phyloP scores from a whole-genome alignment of 2,329 filamentous ascomycete genomes.

The Fusarium sublunatum region DNA sequence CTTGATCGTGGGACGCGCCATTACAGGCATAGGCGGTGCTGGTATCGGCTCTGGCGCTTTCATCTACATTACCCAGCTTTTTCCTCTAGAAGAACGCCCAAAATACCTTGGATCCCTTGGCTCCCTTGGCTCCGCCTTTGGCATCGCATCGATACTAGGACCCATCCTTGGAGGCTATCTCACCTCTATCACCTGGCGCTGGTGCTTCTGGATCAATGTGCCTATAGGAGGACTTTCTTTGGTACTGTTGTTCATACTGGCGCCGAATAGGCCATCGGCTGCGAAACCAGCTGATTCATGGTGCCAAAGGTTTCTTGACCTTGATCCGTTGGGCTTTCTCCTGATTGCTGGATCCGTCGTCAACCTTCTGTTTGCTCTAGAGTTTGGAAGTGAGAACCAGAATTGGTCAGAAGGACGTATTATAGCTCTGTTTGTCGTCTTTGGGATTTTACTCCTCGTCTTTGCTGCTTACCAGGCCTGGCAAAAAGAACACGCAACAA shows the following conservation, averaged over 20 bases:
- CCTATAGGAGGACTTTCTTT: conserved; percentile 22
- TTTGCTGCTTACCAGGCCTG: conserved; percentile 21
- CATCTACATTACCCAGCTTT: conserved; percentile 15
- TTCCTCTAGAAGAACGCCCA: conserved; percentile 17
- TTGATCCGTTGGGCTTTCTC: conserved; percentile 15
- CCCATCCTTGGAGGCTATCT: conserved; percentile 28
- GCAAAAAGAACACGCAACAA: conserved; percentile 14
- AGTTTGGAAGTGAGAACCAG: conserved; percentile 14
- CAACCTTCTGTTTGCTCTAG: conserved; percentile 19
- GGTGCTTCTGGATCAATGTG: conserved; percentile 36
- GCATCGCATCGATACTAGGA: conserved; percentile 12
- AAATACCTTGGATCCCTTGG: conserved; percentile 14
- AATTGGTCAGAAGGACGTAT: conserved; percentile 2
- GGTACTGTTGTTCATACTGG: conserved; percentile 1
- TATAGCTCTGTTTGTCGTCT: conserved; percentile 18
- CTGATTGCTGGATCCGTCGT: conserved; percentile 21
- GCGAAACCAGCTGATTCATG: conserved; percentile 3
- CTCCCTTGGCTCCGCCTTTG: background rate
- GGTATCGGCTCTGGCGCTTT: conserved; percentile 23
- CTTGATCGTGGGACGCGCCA: conserved; percentile 17
- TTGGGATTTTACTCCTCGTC: background rate
- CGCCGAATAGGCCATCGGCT: conserved; percentile 10
- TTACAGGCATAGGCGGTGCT: conserved; percentile 24
- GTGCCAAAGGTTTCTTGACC: conserved; percentile 16
- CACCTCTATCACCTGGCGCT: conserved; percentile 24